phyloP scores from a whole-genome alignment of 805 yeast species.

The Yarrowia sp. region DNA sequence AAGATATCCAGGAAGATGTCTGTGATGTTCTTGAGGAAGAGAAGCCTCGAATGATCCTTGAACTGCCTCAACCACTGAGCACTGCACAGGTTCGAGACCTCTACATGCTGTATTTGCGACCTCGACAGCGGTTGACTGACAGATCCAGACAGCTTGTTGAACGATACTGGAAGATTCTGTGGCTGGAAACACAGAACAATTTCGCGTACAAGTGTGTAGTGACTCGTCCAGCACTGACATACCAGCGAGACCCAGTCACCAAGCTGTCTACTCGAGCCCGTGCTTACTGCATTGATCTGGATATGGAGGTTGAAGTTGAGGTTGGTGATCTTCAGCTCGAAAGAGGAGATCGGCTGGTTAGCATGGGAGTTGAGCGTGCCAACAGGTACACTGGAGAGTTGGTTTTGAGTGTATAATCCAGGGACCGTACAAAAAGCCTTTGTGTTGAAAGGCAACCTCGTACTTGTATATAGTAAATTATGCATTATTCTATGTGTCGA shows the following conservation, averaged over 20 bases:
- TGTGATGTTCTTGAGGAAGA: background rate
- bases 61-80: conserved; percentile 13
- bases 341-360: conserved; percentile 57
- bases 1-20: conserved; percentile 14
- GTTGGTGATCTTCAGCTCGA: conserved; percentile 45
- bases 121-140: conserved; percentile 19
- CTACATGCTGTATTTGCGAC: conserved; percentile 17
- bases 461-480: conserved; percentile 21
- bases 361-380: conserved; percentile 56
- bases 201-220: conserved; percentile 37
- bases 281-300: conserved; percentile 59
- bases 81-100: background rate
- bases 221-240: conserved; percentile 25
- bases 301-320: conserved; percentile 57
- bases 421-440: background rate
- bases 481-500: background rate
- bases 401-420: conserved; percentile 50
- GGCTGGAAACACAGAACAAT: conserved; percentile 23
- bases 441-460: no score
- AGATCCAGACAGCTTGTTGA: conserved; percentile 18
- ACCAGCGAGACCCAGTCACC: conserved; percentile 12
- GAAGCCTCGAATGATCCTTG: conserved; percentile 4
- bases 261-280: conserved; percentile 46
- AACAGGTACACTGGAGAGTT: conserved; percentile 54
- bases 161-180: conserved; percentile 29